phyloP scores from a whole-genome alignment of 1,284 basidiomycete species.

The Vanrija sp. region DNA sequence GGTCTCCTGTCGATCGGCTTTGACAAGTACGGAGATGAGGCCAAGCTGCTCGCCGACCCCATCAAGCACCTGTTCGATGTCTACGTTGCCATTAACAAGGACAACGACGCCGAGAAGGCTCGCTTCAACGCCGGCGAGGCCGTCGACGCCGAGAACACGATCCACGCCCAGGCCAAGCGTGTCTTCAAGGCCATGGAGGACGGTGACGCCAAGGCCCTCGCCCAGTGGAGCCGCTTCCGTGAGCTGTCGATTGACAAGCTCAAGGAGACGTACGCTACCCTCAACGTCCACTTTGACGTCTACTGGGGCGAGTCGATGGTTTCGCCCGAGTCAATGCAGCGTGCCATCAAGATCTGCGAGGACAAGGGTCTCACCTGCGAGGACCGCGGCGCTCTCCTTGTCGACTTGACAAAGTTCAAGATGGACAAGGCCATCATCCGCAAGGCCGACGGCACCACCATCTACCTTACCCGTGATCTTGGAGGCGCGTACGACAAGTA shows the following conservation, averaged over 20 bases:
- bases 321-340: constrained; percentile 69
- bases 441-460: constrained; percentile 93
- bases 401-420: constrained; percentile 83
- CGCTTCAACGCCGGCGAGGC: constrained; percentile 49
- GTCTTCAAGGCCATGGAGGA: constrained; percentile 98
- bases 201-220: constrained; percentile 73
- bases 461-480: constrained; percentile 98
- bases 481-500: constrained; percentile 90
- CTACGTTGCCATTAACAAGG: constrained; percentile 90
- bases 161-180: constrained; percentile 77
- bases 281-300: constrained; percentile 91
- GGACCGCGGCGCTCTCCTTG: constrained; percentile 68
- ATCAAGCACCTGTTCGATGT: constrained; percentile 93
- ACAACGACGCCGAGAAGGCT: constrained; percentile 56
- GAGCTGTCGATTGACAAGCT: constrained; percentile 89
- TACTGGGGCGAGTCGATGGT: constrained; percentile 94
- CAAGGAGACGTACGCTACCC: constrained; percentile 77
- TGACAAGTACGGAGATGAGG: constrained; percentile 82
- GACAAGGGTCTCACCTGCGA: constrained; percentile 56
- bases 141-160: constrained; percentile 33
- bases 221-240: constrained; percentile 90
- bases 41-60: constrained; percentile 77
- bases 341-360: constrained; percentile 56
- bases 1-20: constrained; percentile 87
- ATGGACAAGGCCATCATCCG: constrained; percentile 85